Percentiles rank a stretch among this genome's conserved stretches.
Evolutionary conservation across 169 alveolate genomes (phyloP).

Genomic region (Eimeria necatrix): DNA sequence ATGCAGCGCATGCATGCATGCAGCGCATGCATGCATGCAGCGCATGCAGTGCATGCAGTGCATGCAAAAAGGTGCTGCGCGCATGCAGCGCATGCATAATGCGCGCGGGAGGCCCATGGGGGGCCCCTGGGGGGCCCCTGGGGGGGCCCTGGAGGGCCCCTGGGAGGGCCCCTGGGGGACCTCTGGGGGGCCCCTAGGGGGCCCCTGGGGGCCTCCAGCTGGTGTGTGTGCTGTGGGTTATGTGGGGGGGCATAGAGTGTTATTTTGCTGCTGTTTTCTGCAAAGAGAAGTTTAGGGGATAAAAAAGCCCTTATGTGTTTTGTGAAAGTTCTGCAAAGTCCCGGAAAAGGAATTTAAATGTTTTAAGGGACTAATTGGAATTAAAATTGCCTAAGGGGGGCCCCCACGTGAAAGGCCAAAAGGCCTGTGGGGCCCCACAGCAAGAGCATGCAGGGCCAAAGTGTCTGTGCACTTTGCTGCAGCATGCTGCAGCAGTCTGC

Average conservation of each 20-base stretch:
- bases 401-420: not conserved
- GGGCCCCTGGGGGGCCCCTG: too few relatives aligned
- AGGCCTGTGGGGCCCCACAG: too few relatives aligned
- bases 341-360: not conserved
- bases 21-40: not conserved
- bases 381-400: not conserved
- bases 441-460: too few relatives aligned
- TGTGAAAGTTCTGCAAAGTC: not conserved
- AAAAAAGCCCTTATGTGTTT: not conserved
- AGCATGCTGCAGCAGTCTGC: too few relatives aligned
- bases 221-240: not conserved
- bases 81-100: not conserved
- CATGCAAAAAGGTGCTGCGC: not conserved
- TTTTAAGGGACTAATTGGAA: not conserved
- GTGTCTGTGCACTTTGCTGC: too few relatives aligned
- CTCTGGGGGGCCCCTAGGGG: too few relatives aligned
- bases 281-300: not conserved
- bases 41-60: not conserved
- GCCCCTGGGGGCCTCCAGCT: too few relatives aligned
- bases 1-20: not conserved
- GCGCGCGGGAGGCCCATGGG: not conserved
- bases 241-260: not conserved
- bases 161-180: too few relatives aligned
- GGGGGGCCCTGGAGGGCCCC: too few relatives aligned
- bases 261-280: not conserved